Base-by-base conservation (phyloP, 768 basidiomycete species). In the Termitomyces sp. region DNA sequence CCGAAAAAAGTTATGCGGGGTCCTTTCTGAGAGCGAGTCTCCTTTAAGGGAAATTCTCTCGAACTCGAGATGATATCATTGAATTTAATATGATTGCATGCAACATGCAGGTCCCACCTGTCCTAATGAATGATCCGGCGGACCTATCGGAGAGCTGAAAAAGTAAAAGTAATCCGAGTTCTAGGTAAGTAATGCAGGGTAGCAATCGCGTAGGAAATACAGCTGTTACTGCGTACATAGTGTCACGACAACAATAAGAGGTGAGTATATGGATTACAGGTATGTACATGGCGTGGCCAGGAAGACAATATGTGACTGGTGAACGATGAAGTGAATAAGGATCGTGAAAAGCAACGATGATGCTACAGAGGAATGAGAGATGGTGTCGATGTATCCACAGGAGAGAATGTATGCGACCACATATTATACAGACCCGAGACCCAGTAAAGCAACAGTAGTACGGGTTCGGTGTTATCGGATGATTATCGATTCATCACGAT, bases 351-450 rank as follows among this genome's bases (percentile, higher is more conserved):
- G 34, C 10, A 50, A 37, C 10, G 47, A 38, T 50, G 37, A 14
- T 10, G 24, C 49, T 50, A 50, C 49, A 50, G 22, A 37, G n/a
- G 42, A 49, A 49, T 37, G 35, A 49, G 35, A 49, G 17, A 49
- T 24, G 22, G 14, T 32, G 37, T 44, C 35, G 41, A 48, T 44
- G 37, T 22, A 54, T 56, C 55, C 49, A 51, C 55, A 59, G 30
- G 12, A 35, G 19, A 42, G 14, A 45, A 37, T 35, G 37, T 17
- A 53, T 43, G 45, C 42, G 40, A 46, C 48, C 42, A 37, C 51
- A 48, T 56, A 57, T 45, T 43, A 54, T 59, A 59, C 53, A 62
- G 30, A 56, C 35, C 54, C 8, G 12, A 42, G 14, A 44, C 55
- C 37, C 34, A 42, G 28, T 50, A 30, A 43, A 58, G 32, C 32